A percentile compares a stretch with the other conserved stretches of the same genome.
Evolutionary conservation across 2,329 filamentous ascomycete species (phyloP).

Genomic region (Trichoderma afroharzianum): DNA sequence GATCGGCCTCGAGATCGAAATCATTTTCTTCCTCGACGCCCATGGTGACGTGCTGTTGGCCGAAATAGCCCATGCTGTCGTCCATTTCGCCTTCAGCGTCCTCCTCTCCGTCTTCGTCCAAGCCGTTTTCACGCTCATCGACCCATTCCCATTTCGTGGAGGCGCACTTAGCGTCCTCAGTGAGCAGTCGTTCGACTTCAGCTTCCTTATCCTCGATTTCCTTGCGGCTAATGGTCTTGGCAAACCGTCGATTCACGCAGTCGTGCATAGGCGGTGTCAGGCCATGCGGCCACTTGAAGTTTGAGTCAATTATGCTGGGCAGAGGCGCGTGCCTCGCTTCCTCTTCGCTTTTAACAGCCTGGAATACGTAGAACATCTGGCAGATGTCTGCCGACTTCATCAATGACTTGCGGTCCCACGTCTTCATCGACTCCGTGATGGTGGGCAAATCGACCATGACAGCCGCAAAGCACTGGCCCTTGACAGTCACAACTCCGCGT

Average conservation of each 20-base stretch:
- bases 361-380: constrained; percentile 82
- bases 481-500: constrained; percentile 68
- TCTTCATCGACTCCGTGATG: constrained; percentile 88
- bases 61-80: constrained; percentile 41
- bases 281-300: constrained; percentile 76
- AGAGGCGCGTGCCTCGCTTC: constrained; percentile 65
- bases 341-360: constrained; percentile 61
- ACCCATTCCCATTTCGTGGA: constrained; percentile 63
- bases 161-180: constrained; percentile 60
- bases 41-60: constrained; percentile 24
- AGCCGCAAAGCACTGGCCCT: constrained; percentile 69
- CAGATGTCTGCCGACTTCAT: constrained; percentile 87
- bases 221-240: constrained; percentile 75
- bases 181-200: constrained; percentile 70
- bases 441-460: constrained; percentile 80
- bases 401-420: constrained; percentile 82
- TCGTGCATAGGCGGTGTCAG: constrained; percentile 86
- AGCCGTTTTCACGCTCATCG: constrained; percentile 45
- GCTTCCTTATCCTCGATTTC: constrained; percentile 83
- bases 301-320: constrained; percentile 66
- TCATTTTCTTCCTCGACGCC: constrained; percentile 41
- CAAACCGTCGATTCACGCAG: constrained; percentile 76
- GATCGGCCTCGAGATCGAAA: constrained; percentile 53
- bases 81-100: constrained; percentile 50
- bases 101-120: constrained; percentile 45